Conservation (phyloP, 2,329 filamentous ascomycete genomes). For the Clarireedia monteithiana region DNA sequence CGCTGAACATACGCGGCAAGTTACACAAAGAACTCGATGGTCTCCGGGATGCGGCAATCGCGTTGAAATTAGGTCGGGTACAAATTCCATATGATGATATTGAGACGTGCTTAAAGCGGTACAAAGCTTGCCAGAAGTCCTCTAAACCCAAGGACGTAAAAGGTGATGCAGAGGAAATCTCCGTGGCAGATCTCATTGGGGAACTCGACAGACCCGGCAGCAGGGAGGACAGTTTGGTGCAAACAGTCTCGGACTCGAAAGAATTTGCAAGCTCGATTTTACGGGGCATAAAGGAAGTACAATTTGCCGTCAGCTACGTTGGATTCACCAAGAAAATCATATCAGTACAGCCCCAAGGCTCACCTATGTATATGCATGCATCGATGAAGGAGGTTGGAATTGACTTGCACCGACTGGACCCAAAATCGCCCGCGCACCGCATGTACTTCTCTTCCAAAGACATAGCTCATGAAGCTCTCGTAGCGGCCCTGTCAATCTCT, state of each 20-base stretch:
- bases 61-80: slow-evolving; percentile 82
- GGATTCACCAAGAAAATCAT: slow-evolving; percentile 76
- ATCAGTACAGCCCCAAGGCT: slow-evolving; percentile 55
- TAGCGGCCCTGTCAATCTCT: slow-evolving; percentile 87
- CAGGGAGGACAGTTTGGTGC: slow-evolving; percentile 59
- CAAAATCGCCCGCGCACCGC: slow-evolving; percentile 86
- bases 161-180: slow-evolving; percentile 48
- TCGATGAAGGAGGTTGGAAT: slow-evolving; percentile 96
- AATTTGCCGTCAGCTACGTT: slow-evolving; percentile 88
- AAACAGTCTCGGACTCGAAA: slow-evolving; percentile 83
- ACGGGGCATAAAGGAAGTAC: slow-evolving; percentile 89
- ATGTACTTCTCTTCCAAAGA: slow-evolving; percentile 97
- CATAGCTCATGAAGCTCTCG: slow-evolving; percentile 87
- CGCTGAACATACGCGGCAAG: slow-evolving; percentile 85
- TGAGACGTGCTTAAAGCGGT: slow-evolving; percentile 50
- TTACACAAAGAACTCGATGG: slow-evolving; percentile 80
- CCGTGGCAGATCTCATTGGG: slow-evolving; percentile 65
- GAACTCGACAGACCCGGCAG: slow-evolving; percentile 58
- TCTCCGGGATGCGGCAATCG: slow-evolving; percentile 80
- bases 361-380: slow-evolving; percentile 73
- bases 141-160: slow-evolving; percentile 19
- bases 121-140: slow-evolving; percentile 38
- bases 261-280: slow-evolving; percentile 87
- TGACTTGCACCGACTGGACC: slow-evolving; percentile 84
- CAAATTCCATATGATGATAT: slow-evolving; percentile 90